These are phyloP conservation scores for Grosmannia clavigera DNA, from an alignment of 2,329 filamentous ascomycete species.

Conservation along the genomic window DNA sequence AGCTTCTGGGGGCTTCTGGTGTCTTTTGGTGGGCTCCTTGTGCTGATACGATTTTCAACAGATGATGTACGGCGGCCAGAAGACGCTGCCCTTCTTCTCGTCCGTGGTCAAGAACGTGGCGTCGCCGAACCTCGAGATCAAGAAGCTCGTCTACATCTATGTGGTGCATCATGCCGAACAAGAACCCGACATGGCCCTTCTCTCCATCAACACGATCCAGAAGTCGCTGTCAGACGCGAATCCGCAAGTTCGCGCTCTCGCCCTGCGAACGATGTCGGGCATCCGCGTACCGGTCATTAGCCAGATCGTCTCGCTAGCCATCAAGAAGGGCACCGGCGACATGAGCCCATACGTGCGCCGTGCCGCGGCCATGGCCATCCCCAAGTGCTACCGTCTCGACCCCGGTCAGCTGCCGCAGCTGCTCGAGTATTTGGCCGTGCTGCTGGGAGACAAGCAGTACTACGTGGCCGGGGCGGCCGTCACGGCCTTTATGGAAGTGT, in stretches of 20 bases:
- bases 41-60: slow-evolving; percentile 21
- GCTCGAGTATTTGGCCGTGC: slow-evolving; percentile 62
- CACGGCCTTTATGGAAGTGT: slow-evolving; percentile 77
- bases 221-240: slow-evolving; percentile 91
- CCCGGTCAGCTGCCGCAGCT: slow-evolving; percentile 75
- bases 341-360: slow-evolving; percentile 93
- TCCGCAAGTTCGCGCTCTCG: slow-evolving; percentile 80
- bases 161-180: slow-evolving; percentile 92
- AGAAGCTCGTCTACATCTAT: slow-evolving; percentile 98
- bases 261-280: slow-evolving; percentile 90
- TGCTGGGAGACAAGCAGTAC: slow-evolving; percentile 87
- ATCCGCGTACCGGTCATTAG: slow-evolving; percentile 97
- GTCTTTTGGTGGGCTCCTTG: background rate
- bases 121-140: slow-evolving; percentile 84
- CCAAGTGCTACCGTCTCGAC: slow-evolving; percentile 89
- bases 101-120: slow-evolving; percentile 96
- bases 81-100: slow-evolving; percentile 90
- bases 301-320: slow-evolving; percentile 90
- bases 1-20: background rate
- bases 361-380: slow-evolving; percentile 83
- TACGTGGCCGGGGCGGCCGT: slow-evolving; percentile 94
- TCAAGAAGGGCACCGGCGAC: slow-evolving; percentile 85
- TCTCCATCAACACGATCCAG: slow-evolving; percentile 98
- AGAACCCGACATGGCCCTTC: slow-evolving; percentile 85
- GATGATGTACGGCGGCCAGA: slow-evolving; percentile 92